Base-by-base conservation (phyloP, 2,329 filamentous ascomycete genomes). In the Penicillium sp. region DNA sequence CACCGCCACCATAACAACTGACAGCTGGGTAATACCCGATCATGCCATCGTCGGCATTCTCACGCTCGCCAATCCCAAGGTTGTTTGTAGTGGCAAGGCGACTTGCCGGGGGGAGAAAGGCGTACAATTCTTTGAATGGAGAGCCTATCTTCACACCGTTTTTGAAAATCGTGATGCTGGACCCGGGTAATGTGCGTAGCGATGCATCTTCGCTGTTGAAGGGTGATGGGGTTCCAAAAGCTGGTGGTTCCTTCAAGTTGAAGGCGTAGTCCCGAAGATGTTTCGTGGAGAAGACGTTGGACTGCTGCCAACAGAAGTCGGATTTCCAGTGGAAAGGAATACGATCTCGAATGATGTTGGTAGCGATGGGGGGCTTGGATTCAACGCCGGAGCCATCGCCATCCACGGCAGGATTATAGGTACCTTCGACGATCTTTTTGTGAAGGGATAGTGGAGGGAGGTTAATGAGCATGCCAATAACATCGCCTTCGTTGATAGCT, bases 1-100 rank as follows among this genome's bases (percentile, higher is more conserved):
- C 89, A 23, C 93, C 94, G 50, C 92, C 93, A 43, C 89, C 87
- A 76, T 97, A 97, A 22, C 94, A 89, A 65, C 92, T 94, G 20
- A 99, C 86, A 22, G 92, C 90, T 1, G 94, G 94, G 69, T 96
- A 96, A 76, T 99, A 99, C 11, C 94, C 95, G 1, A 97, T 83
- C 82, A 94, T 89, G 33, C 93, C 94, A 68, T 99, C 94, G 69
- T 99, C 94, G 58, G 96, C 85, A 26, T 91, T 91, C 58, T 94
- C 89, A 48, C 94, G 82, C 18, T 90, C 91, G 12, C 89, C 90
- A 41, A 88, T 73, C 3, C 74, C 75, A 20, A 74, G 59, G 51
- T 77, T 76, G 55, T 76, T 76, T 25, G 72, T 74, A 5, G 70
- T 75, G 20, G 75, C 74, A 12, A 77, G 72, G 44, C 74, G 72